These are phyloP conservation scores for Cucurbitaria berberidis DNA, from an alignment of 2,329 filamentous ascomycete genomes.

Conservation along the genomic window DNA sequence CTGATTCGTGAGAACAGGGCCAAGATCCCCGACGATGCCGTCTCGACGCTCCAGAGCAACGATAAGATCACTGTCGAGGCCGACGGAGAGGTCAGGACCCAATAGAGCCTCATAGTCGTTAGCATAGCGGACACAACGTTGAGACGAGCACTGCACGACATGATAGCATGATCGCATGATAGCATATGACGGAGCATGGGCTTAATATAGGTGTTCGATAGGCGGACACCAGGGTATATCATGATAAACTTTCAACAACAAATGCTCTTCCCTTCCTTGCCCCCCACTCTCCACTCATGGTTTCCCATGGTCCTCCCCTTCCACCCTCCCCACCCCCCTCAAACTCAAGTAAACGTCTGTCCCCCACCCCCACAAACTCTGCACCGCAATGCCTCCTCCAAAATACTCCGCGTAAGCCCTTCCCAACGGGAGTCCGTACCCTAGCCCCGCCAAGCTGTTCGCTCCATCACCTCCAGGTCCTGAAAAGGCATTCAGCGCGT, in stretches of 20 bases:
- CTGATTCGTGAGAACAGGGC: slow-evolving; percentile 62
- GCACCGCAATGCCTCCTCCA: slow-evolving; percentile 91
- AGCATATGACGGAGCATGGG: slow-evolving; percentile 8
- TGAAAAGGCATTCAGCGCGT: slow-evolving; percentile 78
- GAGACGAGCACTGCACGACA: background rate
- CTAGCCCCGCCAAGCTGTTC: slow-evolving; percentile 83
- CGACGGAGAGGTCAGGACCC: slow-evolving; percentile 73
- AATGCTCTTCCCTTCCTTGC: background rate
- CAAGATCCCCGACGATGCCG: slow-evolving; percentile 69
- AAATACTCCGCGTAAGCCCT: slow-evolving; percentile 98
- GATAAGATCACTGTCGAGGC: slow-evolving; percentile 80
- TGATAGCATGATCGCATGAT: slow-evolving; percentile 1
- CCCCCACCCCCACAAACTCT: slow-evolving; percentile 94
- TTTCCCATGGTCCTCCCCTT: slow-evolving; percentile 15
- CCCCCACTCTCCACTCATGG: background rate
- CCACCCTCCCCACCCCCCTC: slow-evolving; percentile 62
- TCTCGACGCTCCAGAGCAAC: slow-evolving; percentile 70
- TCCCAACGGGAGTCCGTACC: slow-evolving; percentile 89
- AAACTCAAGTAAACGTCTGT: slow-evolving; percentile 70
- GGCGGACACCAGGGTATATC: slow-evolving; percentile 9
- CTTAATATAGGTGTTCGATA: slow-evolving; percentile 7
- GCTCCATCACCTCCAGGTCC: slow-evolving; percentile 73
- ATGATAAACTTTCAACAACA: background rate
- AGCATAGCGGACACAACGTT: background rate
- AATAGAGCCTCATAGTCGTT: slow-evolving; percentile 58